Base-by-base conservation (phyloP, 1,139 yeast species). In the Scheffersomyces insectosa region DNA sequence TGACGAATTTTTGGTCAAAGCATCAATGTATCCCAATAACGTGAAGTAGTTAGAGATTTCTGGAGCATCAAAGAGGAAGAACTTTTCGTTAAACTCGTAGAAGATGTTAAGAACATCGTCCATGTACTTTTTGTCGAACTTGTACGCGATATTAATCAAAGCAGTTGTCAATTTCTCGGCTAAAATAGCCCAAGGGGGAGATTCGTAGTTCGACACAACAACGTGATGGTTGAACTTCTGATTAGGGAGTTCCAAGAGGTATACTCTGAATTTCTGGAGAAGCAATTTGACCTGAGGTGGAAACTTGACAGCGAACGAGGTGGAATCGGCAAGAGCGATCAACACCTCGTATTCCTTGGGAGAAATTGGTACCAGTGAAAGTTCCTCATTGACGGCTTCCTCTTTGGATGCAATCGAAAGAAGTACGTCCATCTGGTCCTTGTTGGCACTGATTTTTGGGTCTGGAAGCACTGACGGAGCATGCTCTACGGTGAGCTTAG, bases 281-380 rank as follows among this genome's bases (percentile, higher is more conserved):
- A 88, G 63, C 8, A 70, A 59, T 12, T 64, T 60, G 1, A 87
- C 90, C 44, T 83, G 83, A 5, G 58, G 60, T 15, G 62, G 54
- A 39, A 63, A 57, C 40, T 72, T 70, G 45, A 68, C 58, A 9
- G 80, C 71, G 31, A 56, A 57, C 2, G 63, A 50, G 7, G 84
- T 74, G 14, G 88, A 71, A 20, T 74, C 75, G 42, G 88, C 80
- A 25, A 89, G 65, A 0, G 96, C 88, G 41, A 83, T 57, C 44
- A 90, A 65, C 5, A 85, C 81, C 56, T 90, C 96, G 56, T 83
- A 76, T 59, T 89, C 96, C 42, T 77, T 78, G 30, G 70, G 59
- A 2, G 76, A 62, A 41, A 82, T 69, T 1, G 82, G 78, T 14
- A 72, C 70, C 11, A 48, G 48, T 1, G 70, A 59, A 28, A 62